Evolutionary conservation across 345 rosid species (phyloP).

Genomic region (Eucalyptus cloeziana): DNA sequence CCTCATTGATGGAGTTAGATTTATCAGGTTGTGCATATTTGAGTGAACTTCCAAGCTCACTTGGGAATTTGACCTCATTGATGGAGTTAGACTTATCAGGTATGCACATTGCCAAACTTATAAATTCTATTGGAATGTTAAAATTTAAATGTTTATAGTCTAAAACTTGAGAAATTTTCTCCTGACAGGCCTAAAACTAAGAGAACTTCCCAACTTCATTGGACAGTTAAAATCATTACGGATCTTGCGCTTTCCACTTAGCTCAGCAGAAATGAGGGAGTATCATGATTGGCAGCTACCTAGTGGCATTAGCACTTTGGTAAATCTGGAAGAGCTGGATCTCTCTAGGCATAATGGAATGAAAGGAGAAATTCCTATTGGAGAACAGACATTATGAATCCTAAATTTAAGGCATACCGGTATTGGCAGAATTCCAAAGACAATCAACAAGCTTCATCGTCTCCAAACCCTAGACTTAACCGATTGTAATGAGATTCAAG

Average conservation of each 20-base stretch:
- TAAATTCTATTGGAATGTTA: not conserved
- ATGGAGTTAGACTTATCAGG: not conserved
- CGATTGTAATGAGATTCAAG: not conserved
- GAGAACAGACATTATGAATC: too few relatives aligned
- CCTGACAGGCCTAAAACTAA: not conserved
- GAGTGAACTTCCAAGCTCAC: too few relatives aligned
- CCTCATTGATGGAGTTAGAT: too few relatives aligned
- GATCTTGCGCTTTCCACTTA: not conserved
- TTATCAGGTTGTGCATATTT: fast-evolving
- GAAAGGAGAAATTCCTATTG: not conserved
- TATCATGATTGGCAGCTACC: not conserved
- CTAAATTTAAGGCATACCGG: fast-evolving
- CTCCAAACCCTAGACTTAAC: not conserved
- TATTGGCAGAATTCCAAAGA: not conserved
- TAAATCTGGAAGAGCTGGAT: too few relatives aligned
- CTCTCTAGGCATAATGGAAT: not conserved
- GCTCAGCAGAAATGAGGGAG: fast-evolving
- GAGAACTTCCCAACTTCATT: not conserved
- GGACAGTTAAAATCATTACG: not conserved
- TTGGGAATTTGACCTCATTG: not conserved
- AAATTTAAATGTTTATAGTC: not conserved
- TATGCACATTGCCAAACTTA: fast-evolving
- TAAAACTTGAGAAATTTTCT: not conserved
- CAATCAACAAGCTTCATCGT: not conserved
- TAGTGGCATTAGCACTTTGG: not conserved